Percentiles rank a stretch among this genome's conserved stretches.
These are phyloP conservation scores for Micractinium sp. DNA, from an alignment of 139 green algal species.

Conservation along the genomic window DNA sequence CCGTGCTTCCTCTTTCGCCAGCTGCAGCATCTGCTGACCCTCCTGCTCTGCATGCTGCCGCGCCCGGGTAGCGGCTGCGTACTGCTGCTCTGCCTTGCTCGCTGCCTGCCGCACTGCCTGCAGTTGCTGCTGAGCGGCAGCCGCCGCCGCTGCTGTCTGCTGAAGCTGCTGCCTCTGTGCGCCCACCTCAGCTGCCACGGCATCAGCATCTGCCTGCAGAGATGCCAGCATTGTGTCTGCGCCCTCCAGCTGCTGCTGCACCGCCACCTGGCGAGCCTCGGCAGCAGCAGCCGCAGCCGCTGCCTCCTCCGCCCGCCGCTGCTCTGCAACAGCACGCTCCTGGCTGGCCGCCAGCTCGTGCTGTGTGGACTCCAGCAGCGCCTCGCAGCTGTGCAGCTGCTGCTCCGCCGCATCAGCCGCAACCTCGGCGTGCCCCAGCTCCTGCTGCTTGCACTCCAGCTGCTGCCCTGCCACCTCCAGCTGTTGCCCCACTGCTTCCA, in stretches of 20 bases:
- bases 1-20: background rate
- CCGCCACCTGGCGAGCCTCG: background rate
- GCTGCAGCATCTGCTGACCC: background rate
- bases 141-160: background rate
- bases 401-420: background rate
- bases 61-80: background rate
- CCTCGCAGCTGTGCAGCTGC: constrained; percentile 18
- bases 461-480: background rate
- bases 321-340: background rate
- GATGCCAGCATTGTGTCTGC: background rate
- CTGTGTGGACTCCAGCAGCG: background rate
- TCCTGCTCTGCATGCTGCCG: too few relatives aligned
- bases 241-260: background rate
- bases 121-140: constrained; percentile 12
- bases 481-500: background rate
- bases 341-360: background rate
- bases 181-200: background rate
- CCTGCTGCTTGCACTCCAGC: background rate
- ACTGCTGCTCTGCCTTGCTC: constrained; percentile 1
- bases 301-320: constrained; percentile 1
- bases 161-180: background rate
- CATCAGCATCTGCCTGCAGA: background rate
- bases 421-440: constrained; percentile 10
- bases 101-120: background rate
- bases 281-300: background rate